These are phyloP conservation scores for Diaporthe destruens DNA, from an alignment of 2,329 filamentous ascomycete genomes.

Conservation along the genomic window DNA sequence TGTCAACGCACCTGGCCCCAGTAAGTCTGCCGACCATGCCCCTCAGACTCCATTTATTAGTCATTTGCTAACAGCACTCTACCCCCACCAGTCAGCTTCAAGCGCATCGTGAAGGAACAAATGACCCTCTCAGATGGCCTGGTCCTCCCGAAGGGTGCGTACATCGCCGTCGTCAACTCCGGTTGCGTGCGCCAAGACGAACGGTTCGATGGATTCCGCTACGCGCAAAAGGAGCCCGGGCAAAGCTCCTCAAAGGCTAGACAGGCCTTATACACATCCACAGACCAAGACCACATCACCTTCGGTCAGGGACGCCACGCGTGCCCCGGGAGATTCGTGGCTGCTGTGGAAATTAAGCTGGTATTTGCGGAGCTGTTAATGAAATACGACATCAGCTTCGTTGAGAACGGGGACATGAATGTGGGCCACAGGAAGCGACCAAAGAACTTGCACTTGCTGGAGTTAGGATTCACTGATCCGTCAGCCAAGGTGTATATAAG, in stretches of 20 bases:
- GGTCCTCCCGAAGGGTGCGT: not conserved
- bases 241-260: not conserved
- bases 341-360: not conserved
- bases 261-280: not conserved
- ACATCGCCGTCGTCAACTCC: not conserved
- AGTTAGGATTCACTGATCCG: not conserved
- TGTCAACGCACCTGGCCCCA: not conserved
- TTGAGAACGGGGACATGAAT: not conserved
- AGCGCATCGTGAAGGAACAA: not conserved
- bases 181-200: not conserved
- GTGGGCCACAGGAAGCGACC: not conserved
- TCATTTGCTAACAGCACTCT: not conserved
- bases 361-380: not conserved
- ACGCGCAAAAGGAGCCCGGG: not conserved
- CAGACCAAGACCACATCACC: not conserved
- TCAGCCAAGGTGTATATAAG: not conserved
- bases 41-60: too few species aligned
- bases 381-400: not conserved
- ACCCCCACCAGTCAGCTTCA: not conserved
- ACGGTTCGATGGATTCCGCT: not conserved
- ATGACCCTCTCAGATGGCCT: not conserved
- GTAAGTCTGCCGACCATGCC: not conserved
- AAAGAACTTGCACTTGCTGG: not conserved
- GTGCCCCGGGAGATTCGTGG: not conserved
- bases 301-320: not conserved